Base-by-base conservation (phyloP, 2,329 filamentous ascomycete genomes). In the Blumeriella jaapii region DNA sequence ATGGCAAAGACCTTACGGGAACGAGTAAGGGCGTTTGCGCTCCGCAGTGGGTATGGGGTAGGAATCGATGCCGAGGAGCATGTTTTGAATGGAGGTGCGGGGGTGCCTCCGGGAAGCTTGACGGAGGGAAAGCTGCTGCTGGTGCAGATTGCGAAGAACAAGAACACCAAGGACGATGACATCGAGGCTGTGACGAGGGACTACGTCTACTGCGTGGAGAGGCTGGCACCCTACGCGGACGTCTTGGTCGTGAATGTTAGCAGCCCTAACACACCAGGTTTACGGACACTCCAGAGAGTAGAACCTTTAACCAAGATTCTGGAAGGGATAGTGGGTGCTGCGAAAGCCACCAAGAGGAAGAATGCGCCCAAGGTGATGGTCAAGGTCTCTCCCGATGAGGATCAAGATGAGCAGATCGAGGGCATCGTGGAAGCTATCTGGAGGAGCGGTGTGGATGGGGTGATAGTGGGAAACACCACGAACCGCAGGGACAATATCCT, bases 161-260 rank as follows among this genome's bases (percentile, higher is more conserved):
- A 95, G 66, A 68, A 74, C 29, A 98, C 91, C 0, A 76, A 85
- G 13, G 87, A 93, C 55, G 68, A 69, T 30, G 84, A 96, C 54
- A 79, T 94, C 41, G 72, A 80, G 26, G 87, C 86, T 19, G 80
- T 96, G 11, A 74, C 69, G 32, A 73, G 80, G 50, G 74, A 79
- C 55, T 95, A 96, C 55, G 82, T 91, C n/a, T 83, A 82, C 58
- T 94, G 89, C 51, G 87, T 95, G 3, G 68, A 81, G 36, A 70
- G 78, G 29, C 64, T 98, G 23, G 91, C 81, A 3, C 79, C 71
- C 32, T 98, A 94, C 55, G 86, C 91, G 8, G 91, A 98, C 53
- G 81, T 98, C 22, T 64, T 98, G n/a, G 89, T 96, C 6, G 91
- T 98, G 54, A 98, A 98, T 52, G 91, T 98, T 31, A 94, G 86